Percentiles rank a stretch among this genome's conserved stretches.
phyloP scores from a whole-genome alignment of 1,284 basidiomycete genomes.

The Termitomyces sp. region DNA sequence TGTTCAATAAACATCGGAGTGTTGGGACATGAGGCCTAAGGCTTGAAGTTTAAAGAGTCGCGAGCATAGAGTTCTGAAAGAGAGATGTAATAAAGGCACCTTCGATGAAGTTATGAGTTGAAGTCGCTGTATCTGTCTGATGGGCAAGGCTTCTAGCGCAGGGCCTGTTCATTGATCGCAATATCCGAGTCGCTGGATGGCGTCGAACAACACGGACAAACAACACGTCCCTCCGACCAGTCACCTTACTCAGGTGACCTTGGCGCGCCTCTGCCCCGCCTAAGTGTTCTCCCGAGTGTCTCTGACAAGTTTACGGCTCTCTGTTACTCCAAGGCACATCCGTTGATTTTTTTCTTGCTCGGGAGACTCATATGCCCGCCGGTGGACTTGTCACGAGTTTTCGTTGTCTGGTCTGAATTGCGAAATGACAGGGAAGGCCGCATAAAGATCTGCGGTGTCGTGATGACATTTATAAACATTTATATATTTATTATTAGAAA shows the following conservation, averaged over 20 bases:
- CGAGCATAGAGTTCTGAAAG: neutral
- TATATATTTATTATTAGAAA: conserved; percentile 14
- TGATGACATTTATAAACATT: neutral
- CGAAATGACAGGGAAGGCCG: conserved; percentile 15
- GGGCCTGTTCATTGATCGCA: conserved; percentile 10
- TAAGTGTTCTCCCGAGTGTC: neutral
- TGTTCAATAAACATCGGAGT: neutral
- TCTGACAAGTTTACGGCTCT: conserved; percentile 14
- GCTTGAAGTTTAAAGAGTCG: neutral
- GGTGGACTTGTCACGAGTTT: neutral
- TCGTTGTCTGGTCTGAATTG: conserved; percentile 3
- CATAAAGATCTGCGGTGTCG: conserved; percentile 18
- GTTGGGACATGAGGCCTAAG: neutral
- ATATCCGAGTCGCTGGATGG: neutral
- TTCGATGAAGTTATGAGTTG: neutral
- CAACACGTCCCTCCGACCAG: conserved; percentile 12
- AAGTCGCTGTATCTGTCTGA: neutral
- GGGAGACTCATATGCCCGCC: neutral
- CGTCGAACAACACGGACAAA: conserved; percentile 9
- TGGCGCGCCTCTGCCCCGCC: neutral
- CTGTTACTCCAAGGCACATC: conserved; percentile 3
- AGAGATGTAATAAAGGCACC: neutral
- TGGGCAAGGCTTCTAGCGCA: conserved; percentile 13
- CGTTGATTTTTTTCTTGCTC: neutral
- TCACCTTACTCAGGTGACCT: too few relatives aligned